phyloP scores from a whole-genome alignment of 352 stramenopile species.

The Phytophthora hibernalis region DNA sequence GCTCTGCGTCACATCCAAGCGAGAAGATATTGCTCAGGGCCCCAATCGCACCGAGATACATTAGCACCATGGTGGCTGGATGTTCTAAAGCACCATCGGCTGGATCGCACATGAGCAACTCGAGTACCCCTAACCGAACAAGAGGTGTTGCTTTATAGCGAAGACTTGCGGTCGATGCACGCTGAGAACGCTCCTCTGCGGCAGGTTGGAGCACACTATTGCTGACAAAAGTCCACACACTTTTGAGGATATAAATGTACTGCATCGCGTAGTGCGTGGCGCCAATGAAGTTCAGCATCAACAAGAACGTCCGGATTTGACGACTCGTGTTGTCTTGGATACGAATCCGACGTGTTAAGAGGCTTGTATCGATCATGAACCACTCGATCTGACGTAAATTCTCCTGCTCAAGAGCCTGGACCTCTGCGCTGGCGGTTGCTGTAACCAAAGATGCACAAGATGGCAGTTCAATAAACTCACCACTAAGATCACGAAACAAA shows the following conservation, averaged over 20 bases:
- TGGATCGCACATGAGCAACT: constrained; percentile 28
- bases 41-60: constrained; percentile 48
- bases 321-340: constrained; percentile 56
- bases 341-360: constrained; percentile 28
- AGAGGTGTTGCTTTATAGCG: constrained; percentile 1
- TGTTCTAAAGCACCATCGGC: constrained; percentile 40
- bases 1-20: constrained; percentile 35
- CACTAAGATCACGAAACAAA: constrained; percentile 37
- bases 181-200: constrained; percentile 13
- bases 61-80: constrained; percentile 41
- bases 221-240: constrained; percentile 36
- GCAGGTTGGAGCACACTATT: constrained; percentile 26
- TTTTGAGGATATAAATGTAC: constrained; percentile 41
- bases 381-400: constrained; percentile 42
- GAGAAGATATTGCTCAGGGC: constrained; percentile 56
- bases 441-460: constrained; percentile 25
- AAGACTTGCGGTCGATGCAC: constrained; percentile 5
- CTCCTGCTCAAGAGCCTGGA: constrained; percentile 24
- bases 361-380: constrained; percentile 41
- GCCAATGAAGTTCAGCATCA: constrained; percentile 45
- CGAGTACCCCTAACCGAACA: constrained; percentile 19
- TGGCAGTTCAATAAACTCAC: constrained; percentile 17
- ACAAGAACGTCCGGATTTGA: constrained; percentile 41
- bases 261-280: constrained; percentile 39
- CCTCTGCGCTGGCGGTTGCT: constrained; percentile 5